Percentiles rank a stretch among this genome's conserved stretches.
phyloP scores from a whole-genome alignment of 257 asterid genomes.

The Striga asiatica region DNA sequence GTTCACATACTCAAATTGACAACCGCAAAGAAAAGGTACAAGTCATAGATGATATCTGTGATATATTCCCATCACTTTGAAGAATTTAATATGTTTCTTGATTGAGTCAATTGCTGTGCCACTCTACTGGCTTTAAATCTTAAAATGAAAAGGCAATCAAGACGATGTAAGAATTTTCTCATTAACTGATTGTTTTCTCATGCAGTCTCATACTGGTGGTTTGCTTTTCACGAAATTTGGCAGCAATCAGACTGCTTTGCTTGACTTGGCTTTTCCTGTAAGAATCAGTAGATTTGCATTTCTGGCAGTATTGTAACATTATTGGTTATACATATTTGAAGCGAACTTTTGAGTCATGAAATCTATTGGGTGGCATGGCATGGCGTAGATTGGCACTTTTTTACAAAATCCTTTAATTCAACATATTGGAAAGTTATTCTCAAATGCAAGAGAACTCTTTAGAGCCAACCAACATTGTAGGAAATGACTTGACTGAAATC shows the following conservation, averaged over 20 bases:
- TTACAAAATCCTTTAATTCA: too few species aligned
- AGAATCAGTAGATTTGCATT: slow-evolving; percentile 15
- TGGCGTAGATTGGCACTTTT: too few species aligned
- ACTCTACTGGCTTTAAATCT: not conserved
- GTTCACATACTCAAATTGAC: slow-evolving; percentile 67
- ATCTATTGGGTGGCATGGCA: not conserved
- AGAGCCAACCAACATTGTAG: too few species aligned
- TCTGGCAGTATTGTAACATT: not conserved
- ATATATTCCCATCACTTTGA: too few species aligned
- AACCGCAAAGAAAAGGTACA: slow-evolving; percentile 87
- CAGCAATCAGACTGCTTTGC: slow-evolving; percentile 78
- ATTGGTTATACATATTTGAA: slow-evolving; percentile 13
- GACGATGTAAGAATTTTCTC: not conserved
- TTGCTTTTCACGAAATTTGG: slow-evolving; percentile 78
- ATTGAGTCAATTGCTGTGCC: slow-evolving; percentile 10
- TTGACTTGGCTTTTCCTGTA: slow-evolving; percentile 89
- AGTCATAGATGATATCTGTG: slow-evolving; percentile 8
- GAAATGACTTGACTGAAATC: too few species aligned
- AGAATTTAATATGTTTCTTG: too few species aligned
- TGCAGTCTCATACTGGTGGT: slow-evolving; percentile 87
- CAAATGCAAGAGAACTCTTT: too few species aligned
- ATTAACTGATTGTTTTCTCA: slow-evolving; percentile 16
- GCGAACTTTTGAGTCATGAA: not conserved
- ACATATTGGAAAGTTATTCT: too few species aligned
- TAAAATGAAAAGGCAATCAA: not conserved